Evolutionary conservation across 768 basidiomycete genomes (phyloP).

Genomic region (Amyloporia xantha): DNA sequence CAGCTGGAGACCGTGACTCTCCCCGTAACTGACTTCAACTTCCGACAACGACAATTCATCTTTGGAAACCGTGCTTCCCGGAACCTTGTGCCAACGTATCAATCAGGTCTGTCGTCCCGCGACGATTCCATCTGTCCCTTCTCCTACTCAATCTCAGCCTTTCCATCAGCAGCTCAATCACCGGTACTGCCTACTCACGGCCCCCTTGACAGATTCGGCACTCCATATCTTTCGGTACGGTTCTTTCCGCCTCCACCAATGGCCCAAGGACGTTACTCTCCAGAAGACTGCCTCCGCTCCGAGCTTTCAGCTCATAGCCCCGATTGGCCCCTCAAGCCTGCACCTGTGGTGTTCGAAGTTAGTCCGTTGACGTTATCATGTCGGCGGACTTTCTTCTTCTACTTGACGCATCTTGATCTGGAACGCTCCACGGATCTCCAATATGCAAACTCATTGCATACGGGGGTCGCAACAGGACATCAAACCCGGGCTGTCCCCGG

Average conservation of each 20-base stretch:
- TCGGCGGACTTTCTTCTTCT: conserved; percentile 34
- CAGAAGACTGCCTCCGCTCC: conserved; percentile 35
- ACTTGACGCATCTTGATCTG: neutral
- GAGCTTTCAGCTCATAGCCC: conserved; percentile 33
- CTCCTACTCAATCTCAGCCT: conserved; percentile 9
- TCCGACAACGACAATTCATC: conserved; percentile 12
- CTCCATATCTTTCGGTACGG: conserved; percentile 1
- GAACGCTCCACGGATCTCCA: conserved; percentile 1
- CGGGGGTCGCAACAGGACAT: neutral
- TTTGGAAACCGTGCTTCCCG: conserved; percentile 5
- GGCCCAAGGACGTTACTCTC: conserved; percentile 23
- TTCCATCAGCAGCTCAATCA: conserved; percentile 10
- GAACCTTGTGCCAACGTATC: conserved; percentile 11
- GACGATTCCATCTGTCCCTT: conserved; percentile 22
- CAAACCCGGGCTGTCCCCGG: neutral
- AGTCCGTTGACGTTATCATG: conserved; percentile 27
- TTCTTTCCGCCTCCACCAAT: conserved; percentile 12
- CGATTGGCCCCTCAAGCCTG: conserved; percentile 37
- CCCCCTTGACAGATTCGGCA: neutral
- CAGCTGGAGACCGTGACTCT: conserved; percentile 1
- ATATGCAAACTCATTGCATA: neutral
- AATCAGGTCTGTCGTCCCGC: conserved; percentile 19
- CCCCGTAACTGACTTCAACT: conserved; percentile 10
- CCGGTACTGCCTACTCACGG: conserved; percentile 7
- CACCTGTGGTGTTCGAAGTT: conserved; percentile 6